Conservation (phyloP, 1,284 basidiomycete species). For the Cystobasidiaceae sp. region DNA sequence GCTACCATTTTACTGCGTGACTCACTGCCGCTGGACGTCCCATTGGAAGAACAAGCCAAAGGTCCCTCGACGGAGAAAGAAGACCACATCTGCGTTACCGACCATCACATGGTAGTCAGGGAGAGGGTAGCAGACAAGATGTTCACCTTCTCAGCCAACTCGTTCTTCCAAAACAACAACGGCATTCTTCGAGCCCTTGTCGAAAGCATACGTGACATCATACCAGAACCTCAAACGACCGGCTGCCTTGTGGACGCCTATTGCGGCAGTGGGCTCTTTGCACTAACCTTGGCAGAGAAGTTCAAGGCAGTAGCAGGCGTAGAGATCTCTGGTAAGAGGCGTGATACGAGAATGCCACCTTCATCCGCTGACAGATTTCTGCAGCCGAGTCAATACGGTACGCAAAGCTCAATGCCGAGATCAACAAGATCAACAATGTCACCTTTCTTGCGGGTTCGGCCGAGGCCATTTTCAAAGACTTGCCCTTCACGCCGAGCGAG, state of each 20-base stretch:
- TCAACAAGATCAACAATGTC: conserved; percentile 57
- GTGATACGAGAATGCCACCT: neutral
- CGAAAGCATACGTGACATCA: conserved; percentile 69
- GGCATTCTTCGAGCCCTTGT: conserved; percentile 79
- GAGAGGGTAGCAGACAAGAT: conserved; percentile 74
- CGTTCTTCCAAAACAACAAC: conserved; percentile 98
- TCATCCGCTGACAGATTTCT: neutral
- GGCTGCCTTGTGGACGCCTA: conserved; percentile 88
- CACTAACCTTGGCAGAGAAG: conserved; percentile 72
- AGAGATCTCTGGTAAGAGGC: conserved; percentile 57
- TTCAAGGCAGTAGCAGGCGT: conserved; percentile 83
- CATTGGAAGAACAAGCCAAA: conserved; percentile 33
- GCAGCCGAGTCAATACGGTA: conserved; percentile 59
- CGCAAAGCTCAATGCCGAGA: conserved; percentile 70
- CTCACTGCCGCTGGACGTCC: conserved; percentile 54
- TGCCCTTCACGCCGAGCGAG: conserved; percentile 59
- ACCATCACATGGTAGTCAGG: conserved; percentile 73
- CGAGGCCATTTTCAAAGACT: conserved; percentile 54
- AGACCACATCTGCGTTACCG: conserved; percentile 70
- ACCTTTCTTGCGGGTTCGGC: conserved; percentile 55
- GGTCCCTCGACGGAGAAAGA: conserved; percentile 44
- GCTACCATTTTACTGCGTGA: conserved; percentile 89
- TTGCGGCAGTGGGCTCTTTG: conserved; percentile 87
- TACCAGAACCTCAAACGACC: conserved; percentile 54
- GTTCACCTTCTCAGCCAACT: conserved; percentile 75